Evolutionary conservation across 495 filamentous ascomycete genomes (phyloP), one percentile per base, ranked within the genome.

Genomic region (Niebla homalea): DNA sequence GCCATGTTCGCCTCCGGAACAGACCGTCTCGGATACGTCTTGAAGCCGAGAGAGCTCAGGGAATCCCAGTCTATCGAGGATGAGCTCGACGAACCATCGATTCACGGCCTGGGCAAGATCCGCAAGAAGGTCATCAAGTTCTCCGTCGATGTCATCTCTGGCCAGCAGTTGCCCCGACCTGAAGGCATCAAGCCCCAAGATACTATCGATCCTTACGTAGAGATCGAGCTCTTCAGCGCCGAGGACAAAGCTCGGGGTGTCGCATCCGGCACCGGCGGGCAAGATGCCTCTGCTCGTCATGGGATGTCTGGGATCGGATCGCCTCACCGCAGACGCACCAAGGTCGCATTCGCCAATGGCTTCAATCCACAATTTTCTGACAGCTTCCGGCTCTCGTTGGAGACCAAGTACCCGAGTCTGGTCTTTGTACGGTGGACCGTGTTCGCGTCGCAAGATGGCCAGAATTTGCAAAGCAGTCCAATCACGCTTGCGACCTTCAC

Each of bases 1-100:
- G 92, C 92, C 53, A 98, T 98, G 92, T 98, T 97, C 64, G 84
- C 87, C n/a, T 83, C 87, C 45, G 88, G 88, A 25, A 79, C 78
- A 19, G 92, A 95, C 65, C 78, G 80, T 45, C 83, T 83, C 8
- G 92, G 92, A 19, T 98, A 95, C 56, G 86, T 97, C 20, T 76
- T 97, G 36, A 98, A 98, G 64, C 92, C 92, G 5, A 74, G 83
- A 43, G 84, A 88, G 57, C 77, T 92, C 40, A 84, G 90, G 35
- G 68, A 74, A 43, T 76, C 76, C 46, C 49, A 43, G 12, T 52
- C 52, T 14, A 54, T 60, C n/a, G 67, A 60, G 41, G 51, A 57
- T 40, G 54, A 60, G 16, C 46, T 56, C 16, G 46, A 48, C 8
- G 55, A 58, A 25, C 48, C 44, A 38, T 52, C 45, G 57, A 50